These are phyloP conservation scores for Pichia nanzhaoensis DNA, from an alignment of 805 yeast species.

Conservation along the genomic window DNA sequence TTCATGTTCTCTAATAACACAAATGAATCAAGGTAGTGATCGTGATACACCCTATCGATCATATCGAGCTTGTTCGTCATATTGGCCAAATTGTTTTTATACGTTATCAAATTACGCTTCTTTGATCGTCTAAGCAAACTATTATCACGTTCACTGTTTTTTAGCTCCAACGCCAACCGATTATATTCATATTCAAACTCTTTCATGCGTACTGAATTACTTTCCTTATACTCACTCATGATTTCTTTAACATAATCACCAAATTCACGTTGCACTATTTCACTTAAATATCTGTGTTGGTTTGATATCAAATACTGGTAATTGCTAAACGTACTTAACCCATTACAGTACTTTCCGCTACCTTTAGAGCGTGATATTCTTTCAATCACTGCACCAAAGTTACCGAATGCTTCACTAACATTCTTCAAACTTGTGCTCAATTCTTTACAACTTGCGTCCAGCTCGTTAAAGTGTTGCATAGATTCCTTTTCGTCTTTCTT, in stretches of 20 bases:
- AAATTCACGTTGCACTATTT: conserved; percentile 48
- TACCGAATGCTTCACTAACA: conserved; percentile 32
- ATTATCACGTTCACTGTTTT: conserved; percentile 56
- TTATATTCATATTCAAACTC: conserved; percentile 49
- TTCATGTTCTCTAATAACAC: conserved; percentile 53
- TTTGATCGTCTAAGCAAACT: conserved; percentile 50
- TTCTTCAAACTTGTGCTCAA: conserved; percentile 64
- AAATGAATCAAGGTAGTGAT: conserved; percentile 60
- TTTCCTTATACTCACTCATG: conserved; percentile 37
- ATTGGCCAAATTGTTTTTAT: conserved; percentile 58
- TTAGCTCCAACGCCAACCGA: conserved; percentile 44
- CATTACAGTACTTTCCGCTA: conserved; percentile 52
- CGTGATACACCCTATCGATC: conserved; percentile 68
- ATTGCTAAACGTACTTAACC: conserved; percentile 67
- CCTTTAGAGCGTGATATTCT: conserved; percentile 47
- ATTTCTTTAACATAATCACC: conserved; percentile 45
- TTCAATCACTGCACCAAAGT: conserved; percentile 5
- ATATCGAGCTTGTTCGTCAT: conserved; percentile 73
- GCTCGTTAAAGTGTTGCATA: conserved; percentile 39
- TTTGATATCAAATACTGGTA: conserved; percentile 69
- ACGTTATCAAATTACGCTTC: conserved; percentile 58
- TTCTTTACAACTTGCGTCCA: conserved; percentile 55
- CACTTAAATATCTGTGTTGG: conserved; percentile 65
- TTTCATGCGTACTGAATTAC: conserved; percentile 42
- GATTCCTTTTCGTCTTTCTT: conserved; percentile 51